Evolutionary conservation across 495 filamentous ascomycete species (phyloP), one percentile per base, ranked within the genome.

Genomic region (Thermothielavioides terrestris): DNA sequence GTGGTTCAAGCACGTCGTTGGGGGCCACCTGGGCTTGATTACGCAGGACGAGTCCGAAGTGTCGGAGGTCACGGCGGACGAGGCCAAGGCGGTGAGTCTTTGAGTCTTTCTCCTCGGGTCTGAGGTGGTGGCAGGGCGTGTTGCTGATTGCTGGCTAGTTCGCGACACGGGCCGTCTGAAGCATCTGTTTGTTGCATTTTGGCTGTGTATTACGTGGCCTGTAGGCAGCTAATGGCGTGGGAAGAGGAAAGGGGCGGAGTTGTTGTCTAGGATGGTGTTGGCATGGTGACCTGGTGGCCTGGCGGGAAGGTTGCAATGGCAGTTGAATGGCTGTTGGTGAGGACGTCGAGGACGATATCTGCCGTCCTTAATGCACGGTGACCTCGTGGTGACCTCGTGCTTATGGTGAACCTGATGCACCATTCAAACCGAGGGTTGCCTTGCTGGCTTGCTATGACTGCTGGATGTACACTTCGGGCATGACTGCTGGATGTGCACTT

Each of bases 11-110:
- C 67, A 80, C 50, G 66, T 95, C 28, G 68, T 84, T 57, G 76
- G 71, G 40, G 77, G 72, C 12, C 80, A 70, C 59, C 58, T 97
- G 34, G 86, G 89, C 0, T 68, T 96, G 56, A 81, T 97, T 59
- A 83, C 85, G 40, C 71, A 75, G 53, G 70, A 62, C 20, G 66
- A 75, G 50, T 78, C 75, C 4, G 78, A 82, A 28, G 64, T 70
- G 5, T 86, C 83, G 11, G 71, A 78, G 6, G 81, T 89, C 1
- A 77, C 73, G 7, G 77, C 78, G 42, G 80, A 83, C 23, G 82
- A 89, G 55, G 87, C 85, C 3, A 79, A 75, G 48, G 74, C 72
- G 63, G 83, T 84, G 55, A 55, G 63, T 61, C 15, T 5, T 9
- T 21, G n/a, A n/a, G n/a, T 42, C 6, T 8, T 44, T 1, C 14